These are phyloP conservation scores for Trichoderma orchidacearum DNA, from an alignment of 495 filamentous ascomycete species.

Conservation along the genomic window DNA sequence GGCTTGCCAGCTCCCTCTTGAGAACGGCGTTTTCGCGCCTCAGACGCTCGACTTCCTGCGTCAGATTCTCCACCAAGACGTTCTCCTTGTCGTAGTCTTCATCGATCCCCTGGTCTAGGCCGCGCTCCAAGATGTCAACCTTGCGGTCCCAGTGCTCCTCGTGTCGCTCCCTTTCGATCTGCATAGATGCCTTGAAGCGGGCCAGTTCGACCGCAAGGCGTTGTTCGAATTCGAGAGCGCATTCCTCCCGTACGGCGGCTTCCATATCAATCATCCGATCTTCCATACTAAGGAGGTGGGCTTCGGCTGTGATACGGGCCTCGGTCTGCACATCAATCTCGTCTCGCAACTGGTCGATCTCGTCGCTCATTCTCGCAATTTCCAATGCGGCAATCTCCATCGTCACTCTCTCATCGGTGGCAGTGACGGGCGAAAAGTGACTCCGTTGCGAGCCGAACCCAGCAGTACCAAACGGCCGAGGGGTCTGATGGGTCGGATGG, in stretches of 20 bases:
- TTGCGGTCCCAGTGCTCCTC: constrained; percentile 85
- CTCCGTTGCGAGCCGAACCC: constrained; percentile 20
- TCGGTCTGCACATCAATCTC: constrained; percentile 43
- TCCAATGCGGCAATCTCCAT: constrained; percentile 64
- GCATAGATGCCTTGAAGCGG: constrained; percentile 62
- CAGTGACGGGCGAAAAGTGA: constrained; percentile 23
- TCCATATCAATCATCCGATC: constrained; percentile 62
- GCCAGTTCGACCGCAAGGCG: constrained; percentile 57
- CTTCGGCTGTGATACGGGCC: constrained; percentile 43
- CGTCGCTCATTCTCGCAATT: constrained; percentile 58
- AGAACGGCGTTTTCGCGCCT: constrained; percentile 36
- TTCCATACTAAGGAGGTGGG: constrained; percentile 45
- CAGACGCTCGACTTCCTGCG: constrained; percentile 47
- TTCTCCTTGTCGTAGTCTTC: constrained; percentile 28
- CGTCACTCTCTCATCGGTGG: constrained; percentile 48
- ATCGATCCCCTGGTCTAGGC: constrained; percentile 33
- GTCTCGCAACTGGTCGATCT: constrained; percentile 57
- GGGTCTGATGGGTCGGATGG: constrained; percentile 16
- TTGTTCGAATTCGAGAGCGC: constrained; percentile 72
- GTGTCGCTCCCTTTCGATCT: constrained; percentile 54
- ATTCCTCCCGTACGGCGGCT: constrained; percentile 79
- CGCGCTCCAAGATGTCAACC: constrained; percentile 67
- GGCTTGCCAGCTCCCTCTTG: constrained; percentile 29
- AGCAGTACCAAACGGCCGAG: constrained; percentile 24
- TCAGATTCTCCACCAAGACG: constrained; percentile 39